Base-by-base conservation (phyloP, 2,329 filamentous ascomycete genomes). In the Penicillium sp. region DNA sequence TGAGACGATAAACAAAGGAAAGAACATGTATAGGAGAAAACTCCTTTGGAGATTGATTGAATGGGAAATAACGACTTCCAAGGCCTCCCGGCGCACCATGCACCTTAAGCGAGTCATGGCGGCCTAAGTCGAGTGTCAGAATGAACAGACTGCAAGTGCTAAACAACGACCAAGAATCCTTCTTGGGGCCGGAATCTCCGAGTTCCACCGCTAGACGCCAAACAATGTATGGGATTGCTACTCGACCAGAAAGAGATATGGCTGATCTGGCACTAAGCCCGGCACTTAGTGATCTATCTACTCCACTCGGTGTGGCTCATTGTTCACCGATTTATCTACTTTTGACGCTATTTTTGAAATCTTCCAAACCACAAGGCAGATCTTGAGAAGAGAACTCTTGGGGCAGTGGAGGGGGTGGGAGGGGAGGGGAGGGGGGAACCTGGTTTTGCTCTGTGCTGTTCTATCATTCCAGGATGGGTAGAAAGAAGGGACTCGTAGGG, bases 161-260 rank as follows among this genome's bases (percentile, higher is more conserved):
- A 34, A 34, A 39, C n/a, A 33, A 23, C 34, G 21, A 48, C 18
- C 34, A 6, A 43, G 47, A 34, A 40, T 49, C 36, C 36, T 34
- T 34, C 39, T 26, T 39, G 47, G 47, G 47, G 47, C 47, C 47
- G 24, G 47, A 24, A 16, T 23, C 37, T 10, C 28, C 18, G 18
- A 43, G 11, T 5, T 43, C 29, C 47, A 42, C 47, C 37, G 18
- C 28, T 11, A 14, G 18, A 9, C n/a, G 9, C 8, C 33, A 42
- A 31, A 28, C 8, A 40, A n/a, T n/a, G n/a, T 28, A 28, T 28
- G 5, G 10, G 10, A 28, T 28, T 28, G 5, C 14, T 26, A 26
- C 39, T 28, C 23, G 10, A 24, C n/a, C 16, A 13, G 8, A 26
- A 14, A 40, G 18, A 42, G 3, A 11, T 43, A 14, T 19, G 24